Evolutionary conservation across 148 eudicot species (phyloP).

Genomic region (Hydrangea macrophylla): DNA sequence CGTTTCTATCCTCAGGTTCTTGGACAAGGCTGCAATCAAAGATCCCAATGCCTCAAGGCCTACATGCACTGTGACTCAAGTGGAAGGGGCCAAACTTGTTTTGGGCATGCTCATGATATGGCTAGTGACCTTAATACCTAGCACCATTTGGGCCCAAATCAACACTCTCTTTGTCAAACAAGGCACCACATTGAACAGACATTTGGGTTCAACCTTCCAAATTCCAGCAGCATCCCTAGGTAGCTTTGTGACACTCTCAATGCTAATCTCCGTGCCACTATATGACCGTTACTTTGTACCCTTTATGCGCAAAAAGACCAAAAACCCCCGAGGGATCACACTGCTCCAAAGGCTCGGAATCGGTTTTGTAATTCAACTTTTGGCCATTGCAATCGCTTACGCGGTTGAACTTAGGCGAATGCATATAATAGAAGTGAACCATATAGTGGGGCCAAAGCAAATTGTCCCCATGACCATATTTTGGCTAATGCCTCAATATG

Average conservation of each 20-base stretch:
- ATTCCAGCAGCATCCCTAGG: slow-evolving; percentile 82
- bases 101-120: slow-evolving; percentile 75
- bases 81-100: slow-evolving; percentile 73
- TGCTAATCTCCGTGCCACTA: slow-evolving; percentile 64
- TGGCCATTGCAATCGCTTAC: slow-evolving; percentile 63
- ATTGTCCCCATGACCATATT: slow-evolving; percentile 69
- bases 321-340: slow-evolving; percentile 79
- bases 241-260: slow-evolving; percentile 73
- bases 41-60: slow-evolving; percentile 22
- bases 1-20: slow-evolving; percentile 44
- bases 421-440: slow-evolving; percentile 39
- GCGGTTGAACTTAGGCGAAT: slow-evolving; percentile 57
- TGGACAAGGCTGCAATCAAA: slow-evolving; percentile 75
- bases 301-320: slow-evolving; percentile 47
- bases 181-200: slow-evolving; percentile 78
- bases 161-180: slow-evolving; percentile 86
- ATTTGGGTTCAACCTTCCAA: slow-evolving; percentile 40
- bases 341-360: slow-evolving; percentile 67
- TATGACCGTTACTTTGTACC: slow-evolving; percentile 85
- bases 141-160: slow-evolving; percentile 92
- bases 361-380: slow-evolving; percentile 68
- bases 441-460: slow-evolving; percentile 28
- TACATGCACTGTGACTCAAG: slow-evolving; percentile 77
- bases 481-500: slow-evolving; percentile 75
- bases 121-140: slow-evolving; percentile 68